These are phyloP conservation scores for Alternaria triticimaculans DNA, from an alignment of 2,329 filamentous ascomycete species.

Conservation along the genomic window DNA sequence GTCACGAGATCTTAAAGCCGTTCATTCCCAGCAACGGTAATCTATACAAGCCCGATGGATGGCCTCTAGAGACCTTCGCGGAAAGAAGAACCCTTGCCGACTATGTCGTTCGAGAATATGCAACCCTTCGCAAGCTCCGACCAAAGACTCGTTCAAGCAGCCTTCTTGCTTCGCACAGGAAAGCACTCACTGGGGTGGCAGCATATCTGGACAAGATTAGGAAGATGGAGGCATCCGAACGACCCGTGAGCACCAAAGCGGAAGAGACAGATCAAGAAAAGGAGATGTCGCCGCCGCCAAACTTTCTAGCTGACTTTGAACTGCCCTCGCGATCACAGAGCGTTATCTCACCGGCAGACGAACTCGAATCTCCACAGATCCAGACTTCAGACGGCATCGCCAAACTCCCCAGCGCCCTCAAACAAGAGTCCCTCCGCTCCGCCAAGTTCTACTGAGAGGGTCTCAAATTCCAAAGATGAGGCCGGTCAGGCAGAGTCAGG, in stretches of 20 bases:
- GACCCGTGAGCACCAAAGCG: not conserved
- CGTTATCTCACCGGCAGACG: no score
- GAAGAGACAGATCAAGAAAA: not conserved
- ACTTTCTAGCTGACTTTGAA: rapidly evolving
- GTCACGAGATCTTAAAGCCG: not conserved
- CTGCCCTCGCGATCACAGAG: not conserved
- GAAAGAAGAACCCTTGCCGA: no score
- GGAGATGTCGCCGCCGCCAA: not conserved
- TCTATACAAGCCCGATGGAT: not conserved
- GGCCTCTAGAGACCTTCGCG: not conserved
- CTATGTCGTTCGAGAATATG: no score
- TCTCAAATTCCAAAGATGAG: no score
- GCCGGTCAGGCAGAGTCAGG: not conserved
- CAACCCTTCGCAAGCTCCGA: no score
- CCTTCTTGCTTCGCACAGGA: no score
- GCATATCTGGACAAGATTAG: not conserved
- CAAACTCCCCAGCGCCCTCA: no score
- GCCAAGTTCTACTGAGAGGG: no score
- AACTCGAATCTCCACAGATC: not conserved
- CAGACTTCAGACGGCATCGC: not conserved
- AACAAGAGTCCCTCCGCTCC: no score
- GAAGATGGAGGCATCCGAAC: not conserved
- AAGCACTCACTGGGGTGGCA: no score
- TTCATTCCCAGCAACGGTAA: not conserved
- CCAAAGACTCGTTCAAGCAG: no score